Conservation (phyloP, 345 rosid species). For the Arabidopsis arenosa region DNA sequence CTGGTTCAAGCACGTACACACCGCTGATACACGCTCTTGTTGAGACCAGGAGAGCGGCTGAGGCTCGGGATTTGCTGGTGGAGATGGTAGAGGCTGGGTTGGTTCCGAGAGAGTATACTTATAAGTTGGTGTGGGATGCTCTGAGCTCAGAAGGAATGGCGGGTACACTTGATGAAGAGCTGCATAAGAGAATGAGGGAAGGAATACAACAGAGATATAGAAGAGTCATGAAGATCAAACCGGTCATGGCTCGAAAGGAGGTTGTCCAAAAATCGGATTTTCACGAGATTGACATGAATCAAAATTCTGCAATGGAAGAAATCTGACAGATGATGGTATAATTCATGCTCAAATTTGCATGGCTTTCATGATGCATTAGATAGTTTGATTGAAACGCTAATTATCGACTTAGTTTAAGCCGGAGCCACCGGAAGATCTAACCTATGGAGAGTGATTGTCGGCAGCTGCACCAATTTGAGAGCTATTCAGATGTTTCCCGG, state of each 20-base stretch:
- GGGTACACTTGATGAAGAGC: slow-evolving; percentile 46
- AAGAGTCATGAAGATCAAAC: slow-evolving; percentile 68
- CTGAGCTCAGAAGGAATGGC: slow-evolving; percentile 49
- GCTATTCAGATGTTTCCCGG: not conserved
- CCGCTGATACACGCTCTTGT: slow-evolving; percentile 82
- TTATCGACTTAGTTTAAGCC: slow-evolving; percentile 6
- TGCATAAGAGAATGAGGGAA: slow-evolving; percentile 56
- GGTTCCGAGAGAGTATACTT: slow-evolving; percentile 81
- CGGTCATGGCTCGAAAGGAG: slow-evolving; percentile 47
- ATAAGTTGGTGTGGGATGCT: slow-evolving; percentile 67
- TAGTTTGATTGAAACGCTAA: not conserved
- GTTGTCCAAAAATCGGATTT: not conserved
- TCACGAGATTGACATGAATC: not conserved
- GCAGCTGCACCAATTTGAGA: not conserved
- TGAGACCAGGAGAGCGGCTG: slow-evolving; percentile 62
- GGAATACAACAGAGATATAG: slow-evolving; percentile 60
- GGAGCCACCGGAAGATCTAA: slow-evolving; percentile 56
- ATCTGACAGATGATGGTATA: slow-evolving; percentile 6
- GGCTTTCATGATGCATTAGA: slow-evolving; percentile 16
- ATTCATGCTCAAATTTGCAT: not conserved
- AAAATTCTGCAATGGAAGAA: slow-evolving; percentile 2
- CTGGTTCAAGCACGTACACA: slow-evolving; percentile 72
- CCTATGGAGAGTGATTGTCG: slow-evolving; percentile 35
- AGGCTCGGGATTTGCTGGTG: slow-evolving; percentile 66
- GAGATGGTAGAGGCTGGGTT: slow-evolving; percentile 79